phyloP scores from a whole-genome alignment of 306 rosid species.

The Sechiopsis laciniata region DNA sequence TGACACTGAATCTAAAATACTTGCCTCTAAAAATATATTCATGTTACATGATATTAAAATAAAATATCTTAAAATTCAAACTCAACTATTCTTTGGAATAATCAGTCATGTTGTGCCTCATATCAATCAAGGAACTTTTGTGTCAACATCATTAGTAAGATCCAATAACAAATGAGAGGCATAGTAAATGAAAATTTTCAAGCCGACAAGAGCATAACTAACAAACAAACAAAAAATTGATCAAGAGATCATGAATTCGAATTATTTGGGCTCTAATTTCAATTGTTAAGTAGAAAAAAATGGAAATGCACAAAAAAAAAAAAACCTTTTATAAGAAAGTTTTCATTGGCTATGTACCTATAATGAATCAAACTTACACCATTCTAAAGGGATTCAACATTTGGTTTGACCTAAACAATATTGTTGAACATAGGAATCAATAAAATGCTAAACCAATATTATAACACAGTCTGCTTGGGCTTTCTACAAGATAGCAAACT shows the following conservation, averaged over 20 bases:
- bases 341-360: conserved; percentile 10
- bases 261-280: too few species aligned
- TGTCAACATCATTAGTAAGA: not conserved
- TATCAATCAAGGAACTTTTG: not conserved
- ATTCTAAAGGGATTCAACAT: conserved; percentile 7
- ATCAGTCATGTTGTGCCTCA: too few species aligned
- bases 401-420: conserved; percentile 8
- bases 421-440: not conserved
- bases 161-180: not conserved
- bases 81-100: too few species aligned
- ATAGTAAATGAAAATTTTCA: not conserved
- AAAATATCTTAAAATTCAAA: too few species aligned
- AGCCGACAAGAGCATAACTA: too few species aligned
- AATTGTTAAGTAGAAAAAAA: too few species aligned
- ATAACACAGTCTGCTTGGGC: not conserved
- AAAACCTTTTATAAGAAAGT: not conserved
- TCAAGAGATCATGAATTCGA: too few species aligned
- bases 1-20: too few species aligned
- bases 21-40: too few species aligned
- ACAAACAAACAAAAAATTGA: too few species aligned
- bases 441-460: not conserved
- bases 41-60: too few species aligned
- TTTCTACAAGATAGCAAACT: conserved; percentile 1
- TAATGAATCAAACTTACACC: conserved; percentile 21
- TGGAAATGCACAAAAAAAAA: not conserved